Evolutionary conservation across 2,329 filamentous ascomycete genomes (phyloP).

Genomic region (Colletotrichum noveboracense): DNA sequence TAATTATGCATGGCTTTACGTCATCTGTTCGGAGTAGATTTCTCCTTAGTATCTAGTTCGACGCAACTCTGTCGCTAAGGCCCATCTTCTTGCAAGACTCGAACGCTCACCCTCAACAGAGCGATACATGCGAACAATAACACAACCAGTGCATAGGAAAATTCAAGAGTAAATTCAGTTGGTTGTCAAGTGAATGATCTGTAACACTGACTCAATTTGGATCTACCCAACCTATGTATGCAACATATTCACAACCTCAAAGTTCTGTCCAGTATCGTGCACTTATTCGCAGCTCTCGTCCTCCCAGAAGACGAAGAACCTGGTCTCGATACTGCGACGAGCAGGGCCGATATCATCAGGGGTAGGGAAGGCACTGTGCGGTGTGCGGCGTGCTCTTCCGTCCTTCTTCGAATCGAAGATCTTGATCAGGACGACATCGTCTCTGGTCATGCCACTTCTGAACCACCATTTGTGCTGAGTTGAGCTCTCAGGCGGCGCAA

Average conservation of each 20-base stretch:
- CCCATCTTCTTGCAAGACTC: too few relatives aligned
- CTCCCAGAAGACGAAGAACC: slow-evolving; percentile 6
- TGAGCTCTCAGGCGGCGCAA: slow-evolving; percentile 26
- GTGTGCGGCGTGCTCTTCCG: slow-evolving; percentile 59
- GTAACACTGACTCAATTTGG: not conserved
- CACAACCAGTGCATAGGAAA: too few relatives aligned
- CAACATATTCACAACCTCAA: not conserved
- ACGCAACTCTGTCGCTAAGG: too few relatives aligned
- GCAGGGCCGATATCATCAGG: slow-evolving; percentile 60
- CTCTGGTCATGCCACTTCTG: slow-evolving; percentile 52
- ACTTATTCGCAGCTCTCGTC: not conserved
- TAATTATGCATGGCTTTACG: too few relatives aligned
- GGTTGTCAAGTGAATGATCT: not conserved
- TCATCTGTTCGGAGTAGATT: too few relatives aligned
- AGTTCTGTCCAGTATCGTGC: not conserved
- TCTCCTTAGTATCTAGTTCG: too few relatives aligned
- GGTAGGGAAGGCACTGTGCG: slow-evolving; percentile 83
- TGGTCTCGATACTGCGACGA: not conserved
- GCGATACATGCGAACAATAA: too few relatives aligned
- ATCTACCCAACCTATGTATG: not conserved
- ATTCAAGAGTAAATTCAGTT: too few relatives aligned
- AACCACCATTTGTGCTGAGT: slow-evolving; percentile 56
- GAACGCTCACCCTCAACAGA: too few relatives aligned
- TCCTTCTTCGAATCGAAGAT: slow-evolving; percentile 62
- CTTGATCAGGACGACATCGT: slow-evolving; percentile 64